Conservation (phyloP, 2,329 filamentous ascomycete genomes). For the Aspergillus puulaauensis region DNA sequence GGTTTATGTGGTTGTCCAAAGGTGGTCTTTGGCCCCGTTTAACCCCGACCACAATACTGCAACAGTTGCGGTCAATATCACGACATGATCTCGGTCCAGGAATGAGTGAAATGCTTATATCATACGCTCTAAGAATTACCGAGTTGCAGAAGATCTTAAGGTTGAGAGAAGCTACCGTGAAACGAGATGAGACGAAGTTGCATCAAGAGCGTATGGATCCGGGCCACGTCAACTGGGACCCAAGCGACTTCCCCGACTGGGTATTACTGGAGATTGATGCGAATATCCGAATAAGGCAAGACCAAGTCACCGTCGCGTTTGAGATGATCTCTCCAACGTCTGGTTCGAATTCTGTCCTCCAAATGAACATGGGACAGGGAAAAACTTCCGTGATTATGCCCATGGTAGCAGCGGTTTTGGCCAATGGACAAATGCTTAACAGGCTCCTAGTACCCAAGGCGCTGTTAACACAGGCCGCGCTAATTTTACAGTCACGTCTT, state of each 20-base stretch:
- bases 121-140: slow-evolving; percentile 42
- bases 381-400: slow-evolving; percentile 71
- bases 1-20: slow-evolving; percentile 39
- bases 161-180: slow-evolving; percentile 38
- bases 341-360: slow-evolving; percentile 58
- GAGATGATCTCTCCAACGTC: slow-evolving; percentile 59
- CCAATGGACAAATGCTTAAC: slow-evolving; percentile 51
- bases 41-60: slow-evolving; percentile 42
- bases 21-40: slow-evolving; percentile 44
- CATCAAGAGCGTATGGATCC: slow-evolving; percentile 46
- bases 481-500: slow-evolving; percentile 56
- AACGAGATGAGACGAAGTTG: slow-evolving; percentile 30
- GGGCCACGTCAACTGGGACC: slow-evolving; percentile 60
- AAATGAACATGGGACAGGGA: slow-evolving; percentile 69
- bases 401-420: slow-evolving; percentile 57
- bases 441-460: slow-evolving; percentile 63
- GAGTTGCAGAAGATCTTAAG: slow-evolving; percentile 46
- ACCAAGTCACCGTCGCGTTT: slow-evolving; percentile 62
- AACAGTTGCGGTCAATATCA: slow-evolving; percentile 41
- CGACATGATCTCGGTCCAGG: slow-evolving; percentile 26
- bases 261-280: slow-evolving; percentile 66
- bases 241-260: slow-evolving; percentile 59
- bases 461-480: slow-evolving; percentile 60
- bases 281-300: slow-evolving; percentile 60
- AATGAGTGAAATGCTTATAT: slow-evolving; percentile 40